Percentiles rank a stretch among this genome's conserved stretches.
Evolutionary conservation across 495 filamentous ascomycete genomes (phyloP).

Genomic region (Lichenothelia convexa): DNA sequence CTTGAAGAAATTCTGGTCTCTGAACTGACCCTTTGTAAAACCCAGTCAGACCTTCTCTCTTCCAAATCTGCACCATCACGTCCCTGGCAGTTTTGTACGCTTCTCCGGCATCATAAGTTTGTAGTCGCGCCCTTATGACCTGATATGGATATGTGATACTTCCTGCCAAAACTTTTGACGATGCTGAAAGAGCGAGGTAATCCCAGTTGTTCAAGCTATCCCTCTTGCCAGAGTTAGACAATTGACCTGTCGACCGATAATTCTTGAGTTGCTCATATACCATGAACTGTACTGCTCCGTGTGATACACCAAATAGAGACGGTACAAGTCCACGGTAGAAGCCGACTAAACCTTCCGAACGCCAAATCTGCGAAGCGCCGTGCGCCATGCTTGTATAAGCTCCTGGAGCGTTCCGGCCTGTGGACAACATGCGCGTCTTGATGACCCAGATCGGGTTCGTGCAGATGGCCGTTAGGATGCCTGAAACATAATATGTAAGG

Average conservation of each 20-base stretch:
- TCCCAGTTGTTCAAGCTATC: constrained; percentile 50
- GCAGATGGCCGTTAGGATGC: constrained; percentile 50
- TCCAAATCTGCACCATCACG: constrained; percentile 55
- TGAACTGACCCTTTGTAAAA: constrained; percentile 93
- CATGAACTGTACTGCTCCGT: constrained; percentile 91
- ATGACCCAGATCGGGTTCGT: constrained; percentile 98
- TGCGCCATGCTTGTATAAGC: constrained; percentile 63
- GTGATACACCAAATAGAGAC: constrained; percentile 73
- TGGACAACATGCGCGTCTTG: constrained; percentile 93
- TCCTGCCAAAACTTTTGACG: constrained; percentile 77
- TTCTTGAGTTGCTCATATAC: constrained; percentile 80
- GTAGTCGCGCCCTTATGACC: constrained; percentile 69
- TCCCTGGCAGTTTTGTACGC: constrained; percentile 53
- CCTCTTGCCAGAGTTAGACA: constrained; percentile 17
- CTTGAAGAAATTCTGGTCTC: not conserved
- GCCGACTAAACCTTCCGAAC: constrained; percentile 50
- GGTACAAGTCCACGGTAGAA: constrained; percentile 75
- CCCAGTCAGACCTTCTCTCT: constrained; percentile 56
- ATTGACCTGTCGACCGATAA: constrained; percentile 21
- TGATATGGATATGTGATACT: constrained; percentile 85
- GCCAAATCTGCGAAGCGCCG: constrained; percentile 45
- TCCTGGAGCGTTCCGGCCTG: constrained; percentile 47
- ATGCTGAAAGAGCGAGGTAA: constrained; percentile 54
- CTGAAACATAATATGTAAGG: no score
- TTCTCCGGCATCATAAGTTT: constrained; percentile 63